Percentiles rank a stretch among this genome's conserved stretches.
Evolutionary conservation across 805 yeast species (phyloP).

Genomic region (Candida patagonica): DNA sequence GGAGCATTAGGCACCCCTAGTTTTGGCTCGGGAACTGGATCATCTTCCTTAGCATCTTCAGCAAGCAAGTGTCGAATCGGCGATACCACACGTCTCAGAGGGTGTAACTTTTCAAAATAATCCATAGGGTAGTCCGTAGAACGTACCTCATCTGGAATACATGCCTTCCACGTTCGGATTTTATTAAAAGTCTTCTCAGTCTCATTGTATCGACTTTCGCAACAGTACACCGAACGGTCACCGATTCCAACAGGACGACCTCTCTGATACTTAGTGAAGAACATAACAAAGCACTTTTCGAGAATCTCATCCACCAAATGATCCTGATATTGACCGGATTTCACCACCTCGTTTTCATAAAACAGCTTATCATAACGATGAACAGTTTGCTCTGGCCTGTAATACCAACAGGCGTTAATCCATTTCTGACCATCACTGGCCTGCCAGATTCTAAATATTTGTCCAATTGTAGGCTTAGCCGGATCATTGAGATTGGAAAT

Average conservation of each 20-base stretch:
- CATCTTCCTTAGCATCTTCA: slow-evolving; percentile 58
- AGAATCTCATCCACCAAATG: slow-evolving; percentile 81
- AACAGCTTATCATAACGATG: slow-evolving; percentile 85
- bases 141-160: slow-evolving; percentile 93
- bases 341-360: slow-evolving; percentile 90
- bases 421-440: slow-evolving; percentile 69
- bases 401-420: slow-evolving; percentile 96
- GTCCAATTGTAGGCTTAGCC: slow-evolving; percentile 85
- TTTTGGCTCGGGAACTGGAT: slow-evolving; percentile 74
- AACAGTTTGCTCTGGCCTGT: slow-evolving; percentile 95
- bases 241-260: slow-evolving; percentile 83
- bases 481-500: slow-evolving; percentile 81
- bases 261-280: slow-evolving; percentile 87
- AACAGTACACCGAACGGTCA: slow-evolving; percentile 65
- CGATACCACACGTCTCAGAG: slow-evolving; percentile 67
- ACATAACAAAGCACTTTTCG: slow-evolving; percentile 91
- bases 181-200: slow-evolving; percentile 83
- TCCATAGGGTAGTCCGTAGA: slow-evolving; percentile 41
- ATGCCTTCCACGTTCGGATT: slow-evolving; percentile 97
- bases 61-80: slow-evolving; percentile 76
- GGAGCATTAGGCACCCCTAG: slow-evolving; percentile 82
- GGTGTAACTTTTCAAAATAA: slow-evolving; percentile 66
- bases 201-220: slow-evolving; percentile 92
- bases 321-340: slow-evolving; percentile 94
- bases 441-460: slow-evolving; percentile 87